Evolutionary conservation across 148 eudicot genomes (phyloP).

Genomic region (Drosera capensis): DNA sequence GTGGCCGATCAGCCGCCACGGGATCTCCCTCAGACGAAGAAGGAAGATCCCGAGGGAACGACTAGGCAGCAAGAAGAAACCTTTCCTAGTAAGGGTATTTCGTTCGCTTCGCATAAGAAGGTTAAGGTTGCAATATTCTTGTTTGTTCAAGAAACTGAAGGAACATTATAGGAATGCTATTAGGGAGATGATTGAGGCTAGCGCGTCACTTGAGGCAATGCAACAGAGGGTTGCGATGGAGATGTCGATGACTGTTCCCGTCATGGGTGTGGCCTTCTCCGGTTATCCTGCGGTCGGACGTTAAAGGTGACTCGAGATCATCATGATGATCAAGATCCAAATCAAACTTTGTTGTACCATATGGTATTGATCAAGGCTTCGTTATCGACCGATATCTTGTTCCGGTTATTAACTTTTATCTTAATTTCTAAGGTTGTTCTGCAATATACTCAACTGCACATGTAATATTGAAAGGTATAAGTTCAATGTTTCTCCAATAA

Average conservation of each 20-base stretch:
- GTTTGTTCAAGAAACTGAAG: not conserved
- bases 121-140: not conserved
- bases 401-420: no score
- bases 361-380: no score
- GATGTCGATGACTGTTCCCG: not conserved
- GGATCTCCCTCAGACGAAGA: not conserved
- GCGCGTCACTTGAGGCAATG: not conserved
- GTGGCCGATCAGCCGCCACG: not conserved
- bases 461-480: no score
- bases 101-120: not conserved
- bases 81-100: not conserved
- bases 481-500: no score
- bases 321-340: no score
- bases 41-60: not conserved
- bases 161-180: not conserved
- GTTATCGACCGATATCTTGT: no score
- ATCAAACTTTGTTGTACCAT: no score
- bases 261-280: not conserved
- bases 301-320: no score
- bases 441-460: no score
- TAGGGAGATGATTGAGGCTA: not conserved
- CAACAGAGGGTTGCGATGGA: not conserved
- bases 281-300: not conserved
- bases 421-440: no score
- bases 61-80: not conserved